phyloP scores from a whole-genome alignment of 768 basidiomycete species.

The Russula sp. region DNA sequence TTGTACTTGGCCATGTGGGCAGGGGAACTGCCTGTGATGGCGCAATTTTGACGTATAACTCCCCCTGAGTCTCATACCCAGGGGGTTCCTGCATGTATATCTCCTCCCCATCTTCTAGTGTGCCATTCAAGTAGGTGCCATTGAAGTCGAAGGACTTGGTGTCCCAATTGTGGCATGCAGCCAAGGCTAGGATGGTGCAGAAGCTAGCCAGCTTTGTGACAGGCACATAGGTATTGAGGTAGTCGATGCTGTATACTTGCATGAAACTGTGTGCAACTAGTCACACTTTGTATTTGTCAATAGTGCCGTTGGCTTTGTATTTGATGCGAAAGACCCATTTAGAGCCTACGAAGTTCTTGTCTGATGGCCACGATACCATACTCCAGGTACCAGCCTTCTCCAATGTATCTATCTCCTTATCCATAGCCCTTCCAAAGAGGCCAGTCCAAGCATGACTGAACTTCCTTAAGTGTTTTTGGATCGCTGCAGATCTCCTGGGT shows the following conservation, averaged over 20 bases:
- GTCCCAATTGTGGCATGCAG: constrained; percentile 16
- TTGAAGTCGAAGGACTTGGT: background rate
- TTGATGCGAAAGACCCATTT: constrained; percentile 29
- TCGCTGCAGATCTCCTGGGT: background rate
- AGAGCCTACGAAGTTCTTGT: constrained; percentile 1
- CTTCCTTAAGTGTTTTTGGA: background rate
- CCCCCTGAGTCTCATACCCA: background rate
- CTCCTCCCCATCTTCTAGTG: too few relatives aligned
- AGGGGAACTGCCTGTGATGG: background rate
- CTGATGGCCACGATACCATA: too few relatives aligned
- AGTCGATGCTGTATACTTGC: constrained; percentile 34
- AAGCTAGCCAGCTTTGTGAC: constrained; percentile 15
- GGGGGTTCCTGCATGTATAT: background rate
- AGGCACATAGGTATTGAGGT: constrained; percentile 27
- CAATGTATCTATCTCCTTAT: background rate
- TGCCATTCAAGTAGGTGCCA: too few relatives aligned
- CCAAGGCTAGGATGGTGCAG: constrained; percentile 23
- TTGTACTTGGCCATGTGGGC: background rate
- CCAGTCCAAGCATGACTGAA: background rate
- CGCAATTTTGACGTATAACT: background rate
- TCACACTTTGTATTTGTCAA: constrained; percentile 29
- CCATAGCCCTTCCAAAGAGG: background rate
- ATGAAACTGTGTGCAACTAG: constrained; percentile 37
- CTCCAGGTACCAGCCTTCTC: background rate
- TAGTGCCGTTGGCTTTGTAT: constrained; percentile 13